A percentile compares a stretch with the other conserved stretches of the same genome.
These are phyloP conservation scores for Lentinula guzmanii DNA, from an alignment of 768 basidiomycete genomes.

Conservation along the genomic window DNA sequence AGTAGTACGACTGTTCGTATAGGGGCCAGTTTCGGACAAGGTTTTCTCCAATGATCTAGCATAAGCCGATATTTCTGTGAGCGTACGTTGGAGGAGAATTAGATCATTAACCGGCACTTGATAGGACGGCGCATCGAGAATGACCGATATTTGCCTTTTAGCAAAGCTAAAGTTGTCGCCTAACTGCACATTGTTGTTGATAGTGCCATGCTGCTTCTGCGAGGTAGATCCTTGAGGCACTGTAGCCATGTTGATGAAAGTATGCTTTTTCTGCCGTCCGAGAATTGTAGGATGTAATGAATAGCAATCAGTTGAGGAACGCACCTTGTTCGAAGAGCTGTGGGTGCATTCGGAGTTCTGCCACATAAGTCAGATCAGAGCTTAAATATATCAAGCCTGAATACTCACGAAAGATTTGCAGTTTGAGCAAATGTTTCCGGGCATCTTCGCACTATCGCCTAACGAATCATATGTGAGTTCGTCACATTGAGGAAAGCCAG, in stretches of 20 bases:
- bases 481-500: background rate
- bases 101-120: background rate
- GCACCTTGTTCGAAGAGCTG: background rate
- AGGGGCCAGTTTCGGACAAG: background rate
- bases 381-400: background rate
- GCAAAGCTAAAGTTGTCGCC: conserved; percentile 8
- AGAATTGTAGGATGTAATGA: background rate
- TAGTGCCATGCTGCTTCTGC: background rate
- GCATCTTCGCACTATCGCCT: conserved; percentile 42
- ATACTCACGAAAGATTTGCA: conserved; percentile 23
- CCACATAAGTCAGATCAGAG: too few relatives aligned
- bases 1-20: background rate
- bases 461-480: background rate
- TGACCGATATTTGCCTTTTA: background rate
- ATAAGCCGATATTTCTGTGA: conserved; percentile 1
- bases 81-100: background rate
- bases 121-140: background rate
- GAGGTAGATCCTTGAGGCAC: background rate
- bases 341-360: conserved; percentile 12
- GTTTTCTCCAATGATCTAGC: background rate
- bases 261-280: background rate
- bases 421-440: conserved; percentile 32
- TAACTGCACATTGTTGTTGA: background rate
- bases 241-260: background rate
- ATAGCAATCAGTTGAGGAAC: background rate